Conservation (phyloP, 116 monocot species). For the Zostera marina region DNA sequence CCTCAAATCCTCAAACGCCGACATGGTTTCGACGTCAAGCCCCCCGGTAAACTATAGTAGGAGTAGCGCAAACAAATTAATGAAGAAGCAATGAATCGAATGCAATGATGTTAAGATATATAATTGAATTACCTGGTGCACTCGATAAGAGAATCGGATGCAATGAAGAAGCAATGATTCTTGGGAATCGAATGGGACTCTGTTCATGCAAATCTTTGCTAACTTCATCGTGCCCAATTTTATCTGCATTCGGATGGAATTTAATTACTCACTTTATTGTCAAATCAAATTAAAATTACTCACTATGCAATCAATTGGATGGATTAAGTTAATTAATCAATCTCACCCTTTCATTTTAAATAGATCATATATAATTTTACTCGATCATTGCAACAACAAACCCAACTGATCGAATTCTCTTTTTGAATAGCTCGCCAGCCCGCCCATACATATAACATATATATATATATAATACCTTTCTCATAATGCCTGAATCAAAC, state of each 20-base stretch:
- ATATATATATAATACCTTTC: too few relatives aligned
- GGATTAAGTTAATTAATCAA: too few relatives aligned
- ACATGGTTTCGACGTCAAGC: slow-evolving; percentile 64
- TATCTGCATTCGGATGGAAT: slow-evolving; percentile 41
- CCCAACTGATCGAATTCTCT: too few relatives aligned
- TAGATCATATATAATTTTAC: too few relatives aligned
- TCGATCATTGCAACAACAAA: too few relatives aligned
- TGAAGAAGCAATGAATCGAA: too few relatives aligned
- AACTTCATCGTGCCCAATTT: slow-evolving; percentile 52
- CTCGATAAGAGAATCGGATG: slow-evolving; percentile 67
- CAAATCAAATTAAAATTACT: too few relatives aligned
- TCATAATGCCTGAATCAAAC: slow-evolving; percentile 69
- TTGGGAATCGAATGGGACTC: slow-evolving; percentile 34
- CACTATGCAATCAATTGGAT: too few relatives aligned
- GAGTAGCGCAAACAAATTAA: background rate
- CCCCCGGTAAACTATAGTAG: slow-evolving; percentile 92
- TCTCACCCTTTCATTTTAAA: too few relatives aligned
- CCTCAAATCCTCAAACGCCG: slow-evolving; percentile 50
- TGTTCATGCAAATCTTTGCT: slow-evolving; percentile 50
- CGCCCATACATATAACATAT: too few relatives aligned
- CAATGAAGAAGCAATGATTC: slow-evolving; percentile 54
- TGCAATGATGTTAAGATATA: background rate
- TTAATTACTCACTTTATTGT: too few relatives aligned
- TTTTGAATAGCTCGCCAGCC: too few relatives aligned
- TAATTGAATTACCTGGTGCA: slow-evolving; percentile 41